Percentiles rank a stretch among this genome's conserved stretches.
Conservation (phyloP, 176 grass and related monocot species). For the Triticum urartu region DNA sequence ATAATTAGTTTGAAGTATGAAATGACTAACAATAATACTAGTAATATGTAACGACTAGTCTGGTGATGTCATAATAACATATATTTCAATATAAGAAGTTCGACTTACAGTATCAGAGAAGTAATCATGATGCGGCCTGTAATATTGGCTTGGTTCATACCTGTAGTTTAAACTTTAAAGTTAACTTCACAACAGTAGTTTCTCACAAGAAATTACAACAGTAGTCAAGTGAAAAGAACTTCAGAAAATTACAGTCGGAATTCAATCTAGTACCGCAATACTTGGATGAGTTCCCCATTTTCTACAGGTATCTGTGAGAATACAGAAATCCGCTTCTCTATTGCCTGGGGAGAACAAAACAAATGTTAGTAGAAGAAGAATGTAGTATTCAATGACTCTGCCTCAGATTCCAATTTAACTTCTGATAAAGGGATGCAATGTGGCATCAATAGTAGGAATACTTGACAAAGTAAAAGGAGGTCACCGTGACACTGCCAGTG, state of each 20-base stretch:
- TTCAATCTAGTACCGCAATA: conserved; percentile 51
- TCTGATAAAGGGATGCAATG: background rate
- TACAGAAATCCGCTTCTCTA: conserved; percentile 87
- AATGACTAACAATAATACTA: background rate
- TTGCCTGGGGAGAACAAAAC: conserved; percentile 48
- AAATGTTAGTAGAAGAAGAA: conserved; percentile 7
- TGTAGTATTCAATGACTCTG: background rate
- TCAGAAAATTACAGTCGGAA: background rate
- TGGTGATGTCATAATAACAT: conserved; percentile 12
- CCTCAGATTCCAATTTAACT: background rate
- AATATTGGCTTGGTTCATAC: conserved; percentile 79
- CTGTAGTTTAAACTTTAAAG: conserved; percentile 48
- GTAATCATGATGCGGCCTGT: conserved; percentile 89
- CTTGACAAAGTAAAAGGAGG: background rate
- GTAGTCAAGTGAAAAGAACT: background rate
- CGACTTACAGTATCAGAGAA: conserved; percentile 88
- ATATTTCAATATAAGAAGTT: conserved; percentile 8
- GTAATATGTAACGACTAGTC: background rate
- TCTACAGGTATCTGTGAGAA: conserved; percentile 85
- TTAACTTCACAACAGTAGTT: conserved; percentile 4
- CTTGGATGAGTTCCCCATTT: conserved; percentile 94
- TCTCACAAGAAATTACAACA: background rate
- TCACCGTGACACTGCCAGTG: background rate
- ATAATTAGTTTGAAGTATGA: background rate
- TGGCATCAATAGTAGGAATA: background rate